phyloP scores from a whole-genome alignment of 371 early-diverging fungal species.

The Zancudomyces culisetae region DNA sequence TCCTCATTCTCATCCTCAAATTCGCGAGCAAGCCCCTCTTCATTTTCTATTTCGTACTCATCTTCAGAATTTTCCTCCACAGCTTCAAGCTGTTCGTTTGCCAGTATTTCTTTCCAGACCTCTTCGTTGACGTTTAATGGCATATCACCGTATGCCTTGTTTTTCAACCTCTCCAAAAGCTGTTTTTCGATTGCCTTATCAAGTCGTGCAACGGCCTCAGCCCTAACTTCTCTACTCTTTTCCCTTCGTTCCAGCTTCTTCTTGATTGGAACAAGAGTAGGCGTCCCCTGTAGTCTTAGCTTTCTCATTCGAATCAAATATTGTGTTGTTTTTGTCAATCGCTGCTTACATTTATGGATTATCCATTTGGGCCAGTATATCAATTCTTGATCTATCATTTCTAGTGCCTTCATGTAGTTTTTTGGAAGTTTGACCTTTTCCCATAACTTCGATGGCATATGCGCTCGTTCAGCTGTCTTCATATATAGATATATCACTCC shows the following conservation, averaged over 20 bases:
- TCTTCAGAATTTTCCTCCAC: slow-evolving; percentile 46
- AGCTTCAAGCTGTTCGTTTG: slow-evolving; percentile 30
- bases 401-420: slow-evolving; percentile 82
- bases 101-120: slow-evolving; percentile 57
- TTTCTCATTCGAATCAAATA: slow-evolving; percentile 88
- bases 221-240: slow-evolving; percentile 74
- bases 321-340: slow-evolving; percentile 92
- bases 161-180: slow-evolving; percentile 82
- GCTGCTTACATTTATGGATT: slow-evolving; percentile 96
- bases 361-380: slow-evolving; percentile 81
- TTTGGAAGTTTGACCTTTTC: slow-evolving; percentile 82
- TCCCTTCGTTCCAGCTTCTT: slow-evolving; percentile 91
- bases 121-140: slow-evolving; percentile 78
- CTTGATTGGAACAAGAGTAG: slow-evolving; percentile 70
- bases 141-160: slow-evolving; percentile 81
- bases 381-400: slow-evolving; percentile 70
- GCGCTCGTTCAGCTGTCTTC: slow-evolving; percentile 95
- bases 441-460: slow-evolving; percentile 91
- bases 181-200: slow-evolving; percentile 96
- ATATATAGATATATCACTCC: slow-evolving; percentile 67
- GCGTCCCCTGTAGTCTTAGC: slow-evolving; percentile 66
- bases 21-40: slow-evolving; percentile 11
- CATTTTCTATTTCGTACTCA: slow-evolving; percentile 20
- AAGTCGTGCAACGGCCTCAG: slow-evolving; percentile 83
- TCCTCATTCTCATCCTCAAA: slow-evolving; percentile 25